Base-by-base conservation (phyloP, 2,329 filamentous ascomycete species). In the Cytospora piceicola region DNA sequence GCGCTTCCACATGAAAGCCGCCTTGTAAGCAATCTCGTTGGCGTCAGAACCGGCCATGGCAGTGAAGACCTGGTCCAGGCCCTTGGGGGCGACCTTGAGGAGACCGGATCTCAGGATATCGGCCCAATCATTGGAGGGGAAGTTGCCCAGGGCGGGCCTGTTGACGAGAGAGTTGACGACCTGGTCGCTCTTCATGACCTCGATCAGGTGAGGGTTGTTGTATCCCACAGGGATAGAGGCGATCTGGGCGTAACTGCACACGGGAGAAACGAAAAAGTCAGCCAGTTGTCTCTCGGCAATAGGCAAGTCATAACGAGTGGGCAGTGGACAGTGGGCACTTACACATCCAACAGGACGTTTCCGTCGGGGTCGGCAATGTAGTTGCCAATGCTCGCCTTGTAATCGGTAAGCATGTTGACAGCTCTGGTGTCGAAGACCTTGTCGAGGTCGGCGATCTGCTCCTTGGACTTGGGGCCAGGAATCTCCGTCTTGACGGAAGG, bases 11-110 rank as follows among this genome's bases (percentile, higher is more conserved):
- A 97, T 97, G 81, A 97, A 97, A 58, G 94, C 93, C 11, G 93
- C 93, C 82, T 97, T 97, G 86, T 93, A 97, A 53, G 94, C 94
- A 39, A 92, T 91, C 81, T 97, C 94, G 80, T 97, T 97, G 78
- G 93, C 93, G 74, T 97, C 93, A 24, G 92, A 96, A 68, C 93
- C 93, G 62, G 93, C 88, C 83, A 93, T 90, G 70, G 90, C 92
- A 22, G 93, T 97, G 81, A 96, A 96, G 72, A 97, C 93, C 78
- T 97, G 91, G 82, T 93, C 81, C 69, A 94, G 81, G 39, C 93
- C 93, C 76, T 90, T 90, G 67, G 93, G 94, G 0, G 93, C 92
- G 58, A 92, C 92, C 73, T 86, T 88, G 71, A 97, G 87, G 68
- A 96, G 87, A 72, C 93, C 92, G 2, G 88, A 87, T 79, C 91